Base-by-base conservation (phyloP, 495 filamentous ascomycete species). In the Penicillium subrubescens region DNA sequence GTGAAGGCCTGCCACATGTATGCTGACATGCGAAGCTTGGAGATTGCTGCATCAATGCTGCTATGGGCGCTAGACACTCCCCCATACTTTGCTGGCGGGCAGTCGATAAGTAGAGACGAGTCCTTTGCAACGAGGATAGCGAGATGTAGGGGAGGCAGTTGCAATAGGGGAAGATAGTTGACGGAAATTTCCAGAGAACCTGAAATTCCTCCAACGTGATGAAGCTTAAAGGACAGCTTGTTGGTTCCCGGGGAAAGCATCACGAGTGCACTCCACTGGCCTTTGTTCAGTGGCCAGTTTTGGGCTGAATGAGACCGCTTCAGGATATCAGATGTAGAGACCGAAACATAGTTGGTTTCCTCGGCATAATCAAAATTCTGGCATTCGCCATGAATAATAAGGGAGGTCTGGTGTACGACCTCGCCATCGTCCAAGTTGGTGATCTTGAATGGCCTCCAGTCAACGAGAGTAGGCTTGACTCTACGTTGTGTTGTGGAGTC, bases 1-100 rank as follows among this genome's bases (percentile, higher is more conserved):
- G 79, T 81, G 29, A 82, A 74, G 34, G 81, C 78, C 60, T 84
- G 82, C 74, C 79, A 80, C 78, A 83, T 82, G 70, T 82, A 81
- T 35, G 79, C 82, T 17, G 82, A 77, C 76, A 83, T 79, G 59
- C 82, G 76, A 56, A 84, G 72, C 63, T 84, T 84, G 57, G 77
- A 68, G 51, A 82, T 79, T 23, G 81, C 81, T 46, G 79, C 78
- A 35, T 77, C 71, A 7, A 81, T 69, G 63, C 71, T 67, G 37
- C 73, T 72, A 61, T 81, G 78, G 2, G 76, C 71, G 57, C 67
- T 74, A 3, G 75, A 77, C 48, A 78, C 65, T 35, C 53, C 65
- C 12, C 71, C 74, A 11, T 66, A 68, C 46, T 79, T 79, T 50
- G 65, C 33, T 7, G 75, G 67, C 8, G 76, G 76, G 59, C 77